These are phyloP conservation scores for Gracilaria domingensis DNA, from an alignment of 23 red algal species.

Conservation along the genomic window DNA sequence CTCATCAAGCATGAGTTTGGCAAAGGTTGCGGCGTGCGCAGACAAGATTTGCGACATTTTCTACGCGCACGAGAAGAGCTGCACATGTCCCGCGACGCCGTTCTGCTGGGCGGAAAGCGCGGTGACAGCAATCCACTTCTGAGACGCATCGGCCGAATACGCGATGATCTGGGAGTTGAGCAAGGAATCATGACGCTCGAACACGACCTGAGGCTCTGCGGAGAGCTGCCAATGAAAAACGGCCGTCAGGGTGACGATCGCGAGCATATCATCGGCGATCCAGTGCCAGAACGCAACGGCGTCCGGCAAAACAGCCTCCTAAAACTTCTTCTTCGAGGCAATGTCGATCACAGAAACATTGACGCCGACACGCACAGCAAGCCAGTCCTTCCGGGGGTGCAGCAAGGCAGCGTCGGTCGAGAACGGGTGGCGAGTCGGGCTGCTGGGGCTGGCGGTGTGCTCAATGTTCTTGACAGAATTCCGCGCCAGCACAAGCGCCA, in stretches of 20 bases:
- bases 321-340: constrained; percentile 54
- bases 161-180: constrained; percentile 80
- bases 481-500: no score
- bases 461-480: no score
- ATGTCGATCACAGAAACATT: constrained; percentile 84
- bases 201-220: constrained; percentile 56
- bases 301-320: constrained; percentile 53
- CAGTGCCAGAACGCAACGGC: constrained; percentile 81
- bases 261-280: constrained; percentile 65
- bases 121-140: constrained; percentile 77
- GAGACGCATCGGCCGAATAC: constrained; percentile 50
- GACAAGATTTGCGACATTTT: constrained; percentile 83
- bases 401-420: constrained; percentile 85
- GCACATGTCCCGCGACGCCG: constrained; percentile 79
- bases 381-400: constrained; percentile 57
- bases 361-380: constrained; percentile 72
- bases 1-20: constrained; percentile 22
- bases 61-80: constrained; percentile 88
- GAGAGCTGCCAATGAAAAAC: constrained; percentile 85
- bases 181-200: constrained; percentile 79
- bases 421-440: constrained; percentile 76
- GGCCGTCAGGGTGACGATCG: constrained; percentile 73
- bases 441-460: constrained; percentile 64
- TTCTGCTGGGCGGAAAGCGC: constrained; percentile 38
- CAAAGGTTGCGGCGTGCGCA: constrained; percentile 89